Base-by-base conservation (phyloP, 371 early-diverging fungal genomes). In the Mortierella sp. region DNA sequence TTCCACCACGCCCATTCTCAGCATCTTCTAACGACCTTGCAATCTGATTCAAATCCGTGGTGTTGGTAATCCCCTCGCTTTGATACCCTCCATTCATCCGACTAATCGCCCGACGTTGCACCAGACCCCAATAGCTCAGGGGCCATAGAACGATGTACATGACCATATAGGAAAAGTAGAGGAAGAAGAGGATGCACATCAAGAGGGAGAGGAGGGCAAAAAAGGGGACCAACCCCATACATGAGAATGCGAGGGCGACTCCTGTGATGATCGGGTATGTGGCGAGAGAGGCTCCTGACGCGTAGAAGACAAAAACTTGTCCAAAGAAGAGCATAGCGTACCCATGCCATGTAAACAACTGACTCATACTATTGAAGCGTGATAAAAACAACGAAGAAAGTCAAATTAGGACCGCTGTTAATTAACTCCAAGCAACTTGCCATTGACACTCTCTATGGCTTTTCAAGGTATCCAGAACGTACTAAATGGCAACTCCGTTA, bases 261-360 rank as follows among this genome's bases (percentile, higher is more conserved):
- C 80, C 80, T 21, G 82, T 74, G 55, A 82, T 78, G 21, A 77
- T 70, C 0, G 82, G 77, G 3, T 80, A 80, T 1, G 57, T 31
- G 0, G 26, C 2, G 50, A 77, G 55, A 63, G 77, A 76, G 6
- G 73, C 73, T 24, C 58, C 3, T 3, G 70, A 45, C 2, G 77
- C 86, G 45, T 77, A 79, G 34, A 79, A 75, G 65, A 86, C 82
- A 55, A 78, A 86, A 14, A 71, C 48, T 0, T 74, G 65, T 47
- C 82, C 86, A 47, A 74, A 79, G 9, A 82, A 52, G 24, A 86
- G 55, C 78, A 86, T 86, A 14, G 76, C 80, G 24, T 84, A 84
- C 48, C 86, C 82, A 48, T 82, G 86, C 86, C 86, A 86, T 1
- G 86, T 82, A 45, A 86, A 86, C 34, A 82, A 68, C 38, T 74